These are phyloP conservation scores for Reutealis trisperma DNA, from an alignment of 345 rosid genomes.

Conservation along the genomic window DNA sequence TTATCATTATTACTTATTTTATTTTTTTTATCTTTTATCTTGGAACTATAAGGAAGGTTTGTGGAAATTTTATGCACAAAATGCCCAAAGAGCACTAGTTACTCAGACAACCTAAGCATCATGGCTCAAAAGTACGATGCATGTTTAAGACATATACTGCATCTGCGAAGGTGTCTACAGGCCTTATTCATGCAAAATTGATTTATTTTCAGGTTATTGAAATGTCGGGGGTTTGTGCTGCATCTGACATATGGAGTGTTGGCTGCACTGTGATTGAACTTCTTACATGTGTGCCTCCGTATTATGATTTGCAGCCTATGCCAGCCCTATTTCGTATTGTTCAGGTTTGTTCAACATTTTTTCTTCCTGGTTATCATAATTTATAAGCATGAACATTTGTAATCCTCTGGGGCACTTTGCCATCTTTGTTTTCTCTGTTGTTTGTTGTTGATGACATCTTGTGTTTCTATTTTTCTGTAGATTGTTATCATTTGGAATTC, in stretches of 20 bases:
- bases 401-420: conserved; percentile 1
- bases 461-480: conserved; percentile 8
- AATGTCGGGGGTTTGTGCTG: conserved; percentile 99
- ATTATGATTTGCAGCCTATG: conserved; percentile 97
- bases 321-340: conserved; percentile 97
- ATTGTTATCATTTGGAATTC: conserved; percentile 1
- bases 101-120: not conserved
- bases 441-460: conserved; percentile 9
- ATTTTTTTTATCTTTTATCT: too few species aligned
- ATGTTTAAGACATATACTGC: not conserved
- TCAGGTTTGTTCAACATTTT: conserved; percentile 62
- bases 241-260: conserved; percentile 99
- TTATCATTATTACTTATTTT: too few species aligned
- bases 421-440: not conserved
- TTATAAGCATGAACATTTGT: conserved; percentile 4
- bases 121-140: not conserved
- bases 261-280: conserved; percentile 99
- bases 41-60: too few species aligned
- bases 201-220: conserved; percentile 82
- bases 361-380: not conserved
- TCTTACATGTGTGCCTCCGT: conserved; percentile 95
- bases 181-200: conserved; percentile 18
- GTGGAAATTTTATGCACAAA: too few species aligned
- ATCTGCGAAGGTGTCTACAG: conserved; percentile 6
- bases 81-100: not conserved